Conservation (phyloP, 148 eudicot genomes). For the Rhododendron ferrugineum region DNA sequence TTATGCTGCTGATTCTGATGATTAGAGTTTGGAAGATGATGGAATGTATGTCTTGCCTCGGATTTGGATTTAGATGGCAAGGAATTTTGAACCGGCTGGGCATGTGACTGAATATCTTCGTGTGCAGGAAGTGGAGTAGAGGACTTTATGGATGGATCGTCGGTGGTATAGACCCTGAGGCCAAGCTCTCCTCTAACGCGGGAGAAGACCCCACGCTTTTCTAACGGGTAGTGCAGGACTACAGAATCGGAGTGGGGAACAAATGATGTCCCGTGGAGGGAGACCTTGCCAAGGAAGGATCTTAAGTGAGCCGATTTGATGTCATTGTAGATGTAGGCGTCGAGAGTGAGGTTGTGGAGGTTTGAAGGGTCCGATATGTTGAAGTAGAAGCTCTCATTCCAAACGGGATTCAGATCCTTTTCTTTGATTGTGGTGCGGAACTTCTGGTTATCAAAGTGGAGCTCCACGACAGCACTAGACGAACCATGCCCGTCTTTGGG, state of each 20-base stretch:
- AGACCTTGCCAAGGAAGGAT: conserved; percentile 81
- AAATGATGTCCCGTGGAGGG: conserved; percentile 78
- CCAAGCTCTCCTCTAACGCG: conserved; percentile 89
- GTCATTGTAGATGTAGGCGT: conserved; percentile 59
- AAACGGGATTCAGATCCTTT: conserved; percentile 82
- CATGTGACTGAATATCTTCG: conserved; percentile 23
- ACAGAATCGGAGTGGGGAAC: conserved; percentile 79
- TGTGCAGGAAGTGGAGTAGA: conserved; percentile 40
- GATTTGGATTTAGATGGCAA: conserved; percentile 25
- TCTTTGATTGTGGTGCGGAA: conserved; percentile 81
- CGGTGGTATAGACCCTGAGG: conserved; percentile 74
- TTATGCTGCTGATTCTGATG: conserved; percentile 30
- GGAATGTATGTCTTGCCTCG: conserved; percentile 64
- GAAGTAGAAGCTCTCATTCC: conserved; percentile 98
- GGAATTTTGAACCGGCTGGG: conserved; percentile 14
- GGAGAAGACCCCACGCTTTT: conserved; percentile 83
- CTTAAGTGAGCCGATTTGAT: conserved; percentile 39
- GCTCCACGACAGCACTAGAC: conserved; percentile 78
- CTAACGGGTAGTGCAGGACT: conserved; percentile 79
- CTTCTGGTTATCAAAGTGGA: conserved; percentile 72
- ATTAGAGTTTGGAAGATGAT: conserved; percentile 60
- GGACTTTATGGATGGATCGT: conserved; percentile 73
- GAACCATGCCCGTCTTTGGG: conserved; percentile 96
- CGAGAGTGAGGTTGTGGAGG: conserved; percentile 59
- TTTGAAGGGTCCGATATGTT: conserved; percentile 72